Conservation (phyloP, 2,329 filamentous ascomycete genomes). For the Samsoniella hepiali region DNA sequence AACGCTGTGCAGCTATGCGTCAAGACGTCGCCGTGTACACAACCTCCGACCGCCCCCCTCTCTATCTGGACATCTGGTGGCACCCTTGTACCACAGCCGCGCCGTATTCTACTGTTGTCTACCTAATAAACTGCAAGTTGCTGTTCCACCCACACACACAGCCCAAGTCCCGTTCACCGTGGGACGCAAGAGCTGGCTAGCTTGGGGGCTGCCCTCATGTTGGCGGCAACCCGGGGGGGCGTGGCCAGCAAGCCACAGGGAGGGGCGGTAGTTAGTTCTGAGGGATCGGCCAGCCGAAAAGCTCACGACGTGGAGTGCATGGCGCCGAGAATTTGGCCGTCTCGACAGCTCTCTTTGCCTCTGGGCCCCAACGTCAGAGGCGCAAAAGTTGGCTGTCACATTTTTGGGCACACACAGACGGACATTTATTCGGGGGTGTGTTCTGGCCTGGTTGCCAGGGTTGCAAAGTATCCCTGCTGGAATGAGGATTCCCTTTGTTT, state of each 20-base stretch:
- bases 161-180: not conserved
- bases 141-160: conserved; percentile 1
- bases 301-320: conserved; percentile 21
- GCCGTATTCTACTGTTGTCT: not conserved
- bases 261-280: not conserved
- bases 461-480: not conserved
- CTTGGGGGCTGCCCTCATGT: conserved; percentile 8
- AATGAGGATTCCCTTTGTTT: conserved; percentile 10
- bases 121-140: conserved; percentile 1
- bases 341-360: not conserved
- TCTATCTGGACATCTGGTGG: not conserved
- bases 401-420: not conserved
- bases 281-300: conserved; percentile 13
- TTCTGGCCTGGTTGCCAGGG: not conserved
- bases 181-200: not conserved
- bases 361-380: conserved; percentile 7
- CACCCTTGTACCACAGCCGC: conserved; percentile 5
- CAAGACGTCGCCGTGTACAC: not conserved
- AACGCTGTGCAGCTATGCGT: not conserved
- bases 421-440: not conserved
- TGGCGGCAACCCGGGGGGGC: not conserved
- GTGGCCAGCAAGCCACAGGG: not conserved
- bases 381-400: not conserved
- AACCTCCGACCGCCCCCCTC: not conserved
- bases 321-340: conserved; percentile 25